Evolutionary conservation across 192 early-diverging fungal species (phyloP).

Genomic region (Backusella tuberculispora): DNA sequence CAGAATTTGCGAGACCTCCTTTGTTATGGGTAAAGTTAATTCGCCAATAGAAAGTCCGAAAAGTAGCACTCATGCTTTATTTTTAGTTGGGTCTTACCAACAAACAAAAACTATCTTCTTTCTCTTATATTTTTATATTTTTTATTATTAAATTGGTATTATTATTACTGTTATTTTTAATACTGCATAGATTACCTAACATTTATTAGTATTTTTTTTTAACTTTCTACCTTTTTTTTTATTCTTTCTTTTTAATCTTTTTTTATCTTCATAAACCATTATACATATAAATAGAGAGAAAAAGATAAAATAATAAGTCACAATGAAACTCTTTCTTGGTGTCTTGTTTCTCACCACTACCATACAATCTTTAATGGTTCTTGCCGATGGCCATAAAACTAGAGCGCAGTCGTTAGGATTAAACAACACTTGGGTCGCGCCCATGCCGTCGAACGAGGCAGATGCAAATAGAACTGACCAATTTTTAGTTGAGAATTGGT

Average conservation of each 20-base stretch:
- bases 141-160: background rate
- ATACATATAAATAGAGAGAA: background rate
- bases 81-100: background rate
- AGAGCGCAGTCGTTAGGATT: constrained; percentile 25
- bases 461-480: background rate
- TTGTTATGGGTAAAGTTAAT: too few relatives aligned
- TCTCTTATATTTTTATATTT: constrained; percentile 1
- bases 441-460: constrained; percentile 36
- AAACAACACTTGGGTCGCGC: constrained; percentile 45
- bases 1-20: background rate
- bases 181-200: too few relatives aligned
- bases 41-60: background rate
- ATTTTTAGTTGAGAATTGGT: constrained; percentile 3
- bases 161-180: too few relatives aligned
- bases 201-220: background rate
- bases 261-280: background rate
- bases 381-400: background rate
- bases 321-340: background rate
- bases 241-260: constrained; percentile 5
- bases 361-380: background rate
- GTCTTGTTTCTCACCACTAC: background rate
- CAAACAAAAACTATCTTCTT: constrained; percentile 5
- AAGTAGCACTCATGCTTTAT: background rate
- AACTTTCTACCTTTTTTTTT: background rate
- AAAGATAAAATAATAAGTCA: background rate